phyloP scores from a whole-genome alignment of 257 asterid species.

The Cruciata laevipes region DNA sequence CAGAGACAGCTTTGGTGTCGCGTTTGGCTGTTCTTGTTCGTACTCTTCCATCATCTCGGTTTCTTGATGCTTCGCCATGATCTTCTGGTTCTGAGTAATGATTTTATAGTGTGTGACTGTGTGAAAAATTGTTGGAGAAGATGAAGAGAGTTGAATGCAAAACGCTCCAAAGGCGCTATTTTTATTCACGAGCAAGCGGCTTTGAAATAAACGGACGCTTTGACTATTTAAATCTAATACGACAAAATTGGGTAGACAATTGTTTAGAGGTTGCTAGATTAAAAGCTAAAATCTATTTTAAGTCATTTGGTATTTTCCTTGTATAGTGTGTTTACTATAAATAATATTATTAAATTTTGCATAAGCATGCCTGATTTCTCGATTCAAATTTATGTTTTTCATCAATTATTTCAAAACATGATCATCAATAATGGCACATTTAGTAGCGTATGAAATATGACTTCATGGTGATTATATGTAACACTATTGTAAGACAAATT shows the following conservation, averaged over 20 bases:
- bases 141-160: background rate
- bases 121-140: background rate
- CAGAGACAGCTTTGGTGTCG: conserved; percentile 53
- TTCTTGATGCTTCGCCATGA: background rate
- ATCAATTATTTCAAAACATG: too few relatives aligned
- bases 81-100: background rate
- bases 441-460: too few relatives aligned
- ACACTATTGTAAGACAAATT: too few relatives aligned
- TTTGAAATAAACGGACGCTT: conserved; percentile 13
- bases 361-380: too few relatives aligned
- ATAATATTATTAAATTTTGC: too few relatives aligned
- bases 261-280: too few relatives aligned
- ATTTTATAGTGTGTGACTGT: conserved; percentile 1
- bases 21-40: conserved; percentile 22
- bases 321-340: background rate
- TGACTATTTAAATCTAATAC: too few relatives aligned
- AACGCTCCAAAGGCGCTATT: conserved; percentile 33
- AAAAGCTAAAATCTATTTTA: background rate
- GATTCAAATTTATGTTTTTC: too few relatives aligned
- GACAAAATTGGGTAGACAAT: background rate
- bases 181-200: conserved; percentile 23
- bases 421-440: too few relatives aligned
- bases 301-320: background rate
- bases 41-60: conserved; percentile 8
- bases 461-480: too few relatives aligned